These are phyloP conservation scores for Piper betle DNA, from an alignment of 164 flowering plant genomes.

Conservation along the genomic window DNA sequence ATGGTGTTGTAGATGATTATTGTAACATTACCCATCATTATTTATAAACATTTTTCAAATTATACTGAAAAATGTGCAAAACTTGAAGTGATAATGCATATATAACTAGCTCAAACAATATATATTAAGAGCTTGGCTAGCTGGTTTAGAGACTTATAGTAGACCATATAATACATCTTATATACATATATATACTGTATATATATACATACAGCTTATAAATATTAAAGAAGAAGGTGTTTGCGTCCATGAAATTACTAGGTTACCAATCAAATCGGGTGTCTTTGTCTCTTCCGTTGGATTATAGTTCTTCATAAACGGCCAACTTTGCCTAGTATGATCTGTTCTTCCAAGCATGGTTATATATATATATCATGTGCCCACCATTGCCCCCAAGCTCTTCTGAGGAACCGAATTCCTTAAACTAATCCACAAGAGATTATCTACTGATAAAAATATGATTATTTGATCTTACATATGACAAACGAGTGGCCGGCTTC, in stretches of 20 bases:
- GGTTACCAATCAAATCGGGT: neutral
- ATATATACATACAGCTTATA: too few species aligned
- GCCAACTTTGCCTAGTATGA: constrained; percentile 1
- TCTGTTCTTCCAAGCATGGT: constrained; percentile 6
- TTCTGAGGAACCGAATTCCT: constrained; percentile 5
- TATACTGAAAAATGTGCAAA: too few species aligned
- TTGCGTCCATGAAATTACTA: neutral
- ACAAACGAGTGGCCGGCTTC: constrained; percentile 52
- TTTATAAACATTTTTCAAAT: too few species aligned
- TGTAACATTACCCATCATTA: too few species aligned
- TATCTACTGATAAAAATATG: constrained; percentile 20
- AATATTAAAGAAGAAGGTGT: too few species aligned
- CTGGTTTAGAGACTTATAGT: too few species aligned
- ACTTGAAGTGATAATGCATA: too few species aligned
- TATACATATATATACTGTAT: too few species aligned
- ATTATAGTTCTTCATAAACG: constrained; percentile 5
- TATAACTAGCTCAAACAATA: too few species aligned
- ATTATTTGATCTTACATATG: constrained; percentile 17
- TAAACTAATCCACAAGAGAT: constrained; percentile 6
- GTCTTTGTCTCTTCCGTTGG: constrained; percentile 13
- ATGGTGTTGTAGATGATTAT: too few species aligned
- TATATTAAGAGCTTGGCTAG: too few species aligned
- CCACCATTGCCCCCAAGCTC: constrained; percentile 25
- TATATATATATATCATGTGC: constrained; percentile 4
- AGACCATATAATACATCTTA: too few species aligned